Conservation (phyloP, 805 yeast species). For the Pichia californica region DNA sequence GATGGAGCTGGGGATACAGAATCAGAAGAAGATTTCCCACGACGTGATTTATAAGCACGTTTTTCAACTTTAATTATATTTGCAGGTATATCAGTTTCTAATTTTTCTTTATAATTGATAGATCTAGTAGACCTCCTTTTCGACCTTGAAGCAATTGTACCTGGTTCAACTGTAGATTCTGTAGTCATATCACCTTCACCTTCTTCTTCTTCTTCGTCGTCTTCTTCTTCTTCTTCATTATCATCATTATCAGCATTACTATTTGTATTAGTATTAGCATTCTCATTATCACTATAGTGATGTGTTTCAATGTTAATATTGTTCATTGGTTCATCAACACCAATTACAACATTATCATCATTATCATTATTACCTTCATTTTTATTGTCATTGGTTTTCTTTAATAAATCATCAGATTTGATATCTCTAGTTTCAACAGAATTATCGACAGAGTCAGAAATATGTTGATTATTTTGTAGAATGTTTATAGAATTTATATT, state of each 20-base stretch:
- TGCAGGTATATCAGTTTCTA: conserved; percentile 22
- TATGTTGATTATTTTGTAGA: no score
- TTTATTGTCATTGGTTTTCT: no score
- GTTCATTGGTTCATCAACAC: no score
- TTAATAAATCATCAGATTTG: no score
- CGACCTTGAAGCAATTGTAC: conserved; percentile 18
- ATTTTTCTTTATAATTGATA: conserved; percentile 30
- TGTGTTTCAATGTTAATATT: no score
- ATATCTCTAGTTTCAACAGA: no score
- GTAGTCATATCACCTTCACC: no score
- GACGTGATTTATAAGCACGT: not conserved
- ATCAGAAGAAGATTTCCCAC: conserved; percentile 1
- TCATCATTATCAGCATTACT: not conserved
- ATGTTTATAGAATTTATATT: no score
- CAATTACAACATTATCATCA: no score
- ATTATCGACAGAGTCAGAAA: no score
- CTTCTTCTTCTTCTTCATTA: not conserved
- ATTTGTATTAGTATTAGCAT: not conserved
- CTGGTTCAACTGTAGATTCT: not conserved
- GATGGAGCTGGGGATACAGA: conserved; percentile 4
- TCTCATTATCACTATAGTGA: no score
- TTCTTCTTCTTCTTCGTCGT: not conserved
- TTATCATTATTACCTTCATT: no score
- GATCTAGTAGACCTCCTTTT: conserved; percentile 27
- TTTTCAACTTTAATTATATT: not conserved